Conservation (phyloP, 768 basidiomycete genomes). For the Phanerodontia chrysosporium region DNA sequence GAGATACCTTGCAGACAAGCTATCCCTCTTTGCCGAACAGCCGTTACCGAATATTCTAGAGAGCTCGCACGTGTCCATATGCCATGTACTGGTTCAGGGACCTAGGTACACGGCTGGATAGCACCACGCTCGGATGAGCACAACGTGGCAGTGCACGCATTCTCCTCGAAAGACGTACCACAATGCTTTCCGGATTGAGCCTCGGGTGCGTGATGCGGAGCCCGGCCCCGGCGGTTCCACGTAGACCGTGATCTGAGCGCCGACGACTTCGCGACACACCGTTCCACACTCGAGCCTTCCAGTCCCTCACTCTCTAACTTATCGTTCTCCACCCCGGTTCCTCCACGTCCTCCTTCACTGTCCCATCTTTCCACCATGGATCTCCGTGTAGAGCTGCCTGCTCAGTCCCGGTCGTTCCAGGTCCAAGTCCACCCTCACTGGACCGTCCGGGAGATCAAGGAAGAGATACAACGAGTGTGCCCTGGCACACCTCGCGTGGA, state of each 20-base stretch:
- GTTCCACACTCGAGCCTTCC: not conserved
- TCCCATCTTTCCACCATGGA: constrained; percentile 24
- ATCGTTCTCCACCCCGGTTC: not conserved
- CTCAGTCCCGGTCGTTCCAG: constrained; percentile 63
- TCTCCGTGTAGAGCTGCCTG: constrained; percentile 71
- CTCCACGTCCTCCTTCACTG: not conserved
- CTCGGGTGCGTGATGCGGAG: not conserved
- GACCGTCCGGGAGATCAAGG: constrained; percentile 63
- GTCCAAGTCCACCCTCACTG: constrained; percentile 44
- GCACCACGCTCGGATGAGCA: too few relatives aligned
- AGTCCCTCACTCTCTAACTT: not conserved
- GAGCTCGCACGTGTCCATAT: too few relatives aligned
- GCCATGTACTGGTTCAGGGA: too few relatives aligned
- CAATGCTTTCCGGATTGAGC: not conserved
- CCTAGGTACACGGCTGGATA: too few relatives aligned
- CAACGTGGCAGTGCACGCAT: too few relatives aligned
- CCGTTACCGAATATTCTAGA: too few relatives aligned
- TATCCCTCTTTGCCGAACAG: too few relatives aligned
- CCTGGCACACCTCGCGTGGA: constrained; percentile 59
- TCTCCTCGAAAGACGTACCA: not conserved
- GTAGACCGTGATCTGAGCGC: not conserved
- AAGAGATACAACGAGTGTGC: constrained; percentile 56
- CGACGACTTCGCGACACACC: constrained; percentile 3
- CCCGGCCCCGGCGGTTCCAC: not conserved
- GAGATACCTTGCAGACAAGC: too few relatives aligned